Conservation (phyloP, 495 filamentous ascomycete species). For the Xylaria bambusicola region DNA sequence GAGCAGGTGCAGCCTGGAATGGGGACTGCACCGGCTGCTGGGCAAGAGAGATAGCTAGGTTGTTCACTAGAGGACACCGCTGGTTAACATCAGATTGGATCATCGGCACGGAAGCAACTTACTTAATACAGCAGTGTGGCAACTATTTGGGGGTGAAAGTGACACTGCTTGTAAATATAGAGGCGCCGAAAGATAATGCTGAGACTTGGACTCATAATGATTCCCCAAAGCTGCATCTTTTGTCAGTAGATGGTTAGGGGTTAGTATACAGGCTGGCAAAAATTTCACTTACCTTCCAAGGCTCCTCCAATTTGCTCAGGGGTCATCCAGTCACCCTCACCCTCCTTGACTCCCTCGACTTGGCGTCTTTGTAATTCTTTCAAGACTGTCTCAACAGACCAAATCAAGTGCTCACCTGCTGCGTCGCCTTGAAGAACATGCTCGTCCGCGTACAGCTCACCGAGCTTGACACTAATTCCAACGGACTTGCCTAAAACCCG, state of each 20-base stretch:
- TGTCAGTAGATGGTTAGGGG: constrained; percentile 6
- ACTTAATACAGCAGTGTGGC: constrained; percentile 72
- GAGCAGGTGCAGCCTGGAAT: constrained; percentile 26
- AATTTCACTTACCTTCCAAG: constrained; percentile 58
- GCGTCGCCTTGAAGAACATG: constrained; percentile 61
- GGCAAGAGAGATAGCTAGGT: constrained; percentile 65
- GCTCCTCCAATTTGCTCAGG: constrained; percentile 70
- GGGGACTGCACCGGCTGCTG: constrained; percentile 59
- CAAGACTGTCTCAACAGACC: constrained; percentile 78
- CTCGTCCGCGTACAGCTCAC: constrained; percentile 68
- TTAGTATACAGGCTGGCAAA: no score
- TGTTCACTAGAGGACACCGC: constrained; percentile 59
- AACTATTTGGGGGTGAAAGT: constrained; percentile 58
- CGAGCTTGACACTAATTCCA: constrained; percentile 76
- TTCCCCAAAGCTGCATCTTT: constrained; percentile 61
- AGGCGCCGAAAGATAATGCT: constrained; percentile 80
- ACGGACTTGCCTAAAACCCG: constrained; percentile 72
- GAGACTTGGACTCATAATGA: constrained; percentile 67
- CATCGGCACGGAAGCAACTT: constrained; percentile 28
- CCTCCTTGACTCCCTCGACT: constrained; percentile 60
- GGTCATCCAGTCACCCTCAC: constrained; percentile 74
- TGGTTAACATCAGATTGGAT: not conserved
- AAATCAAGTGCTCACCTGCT: constrained; percentile 73
- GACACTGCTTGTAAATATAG: constrained; percentile 82
- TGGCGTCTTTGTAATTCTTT: constrained; percentile 70